A percentile compares a stretch with the other conserved stretches of the same genome.
phyloP scores from a whole-genome alignment of 2,329 filamentous ascomycete genomes.

The Chrysoporthe deuterocubensis region DNA sequence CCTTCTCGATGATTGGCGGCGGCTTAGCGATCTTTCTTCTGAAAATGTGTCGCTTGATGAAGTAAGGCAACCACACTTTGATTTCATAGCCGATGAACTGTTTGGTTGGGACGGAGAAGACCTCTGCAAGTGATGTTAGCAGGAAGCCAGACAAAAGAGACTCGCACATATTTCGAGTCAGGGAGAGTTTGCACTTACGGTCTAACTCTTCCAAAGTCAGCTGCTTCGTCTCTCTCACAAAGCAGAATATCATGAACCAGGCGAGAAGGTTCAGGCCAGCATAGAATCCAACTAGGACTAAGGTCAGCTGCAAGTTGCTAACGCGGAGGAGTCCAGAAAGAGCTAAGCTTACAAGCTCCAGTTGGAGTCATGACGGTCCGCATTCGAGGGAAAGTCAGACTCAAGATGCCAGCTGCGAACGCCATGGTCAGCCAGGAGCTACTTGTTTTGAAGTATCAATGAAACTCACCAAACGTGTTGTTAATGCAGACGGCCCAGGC shows the following conservation, averaged over 20 bases:
- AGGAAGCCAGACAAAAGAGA: not conserved
- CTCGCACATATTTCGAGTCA: not conserved
- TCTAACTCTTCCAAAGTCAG: constrained; percentile 63
- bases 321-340: constrained; percentile 41
- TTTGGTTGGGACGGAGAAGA: constrained; percentile 40
- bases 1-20: constrained; percentile 36
- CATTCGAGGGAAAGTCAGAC: constrained; percentile 38
- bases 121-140: constrained; percentile 32
- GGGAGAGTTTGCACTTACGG: constrained; percentile 16
- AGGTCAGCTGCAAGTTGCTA: not conserved
- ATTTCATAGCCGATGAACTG: constrained; percentile 40
- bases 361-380: constrained; percentile 38
- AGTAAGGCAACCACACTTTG: constrained; percentile 42
- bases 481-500: constrained; percentile 58
- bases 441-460: constrained; percentile 31
- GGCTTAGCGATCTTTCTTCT: constrained; percentile 40
- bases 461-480: constrained; percentile 45
- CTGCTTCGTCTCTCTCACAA: constrained; percentile 64
- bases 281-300: constrained; percentile 52
- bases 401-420: constrained; percentile 30
- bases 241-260: constrained; percentile 60
- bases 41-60: constrained; percentile 44
- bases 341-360: constrained; percentile 35
- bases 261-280: constrained; percentile 60
- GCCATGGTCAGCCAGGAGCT: constrained; percentile 18